These are phyloP conservation scores for Alternaria panax DNA, from an alignment of 2,329 filamentous ascomycete species.

Conservation along the genomic window DNA sequence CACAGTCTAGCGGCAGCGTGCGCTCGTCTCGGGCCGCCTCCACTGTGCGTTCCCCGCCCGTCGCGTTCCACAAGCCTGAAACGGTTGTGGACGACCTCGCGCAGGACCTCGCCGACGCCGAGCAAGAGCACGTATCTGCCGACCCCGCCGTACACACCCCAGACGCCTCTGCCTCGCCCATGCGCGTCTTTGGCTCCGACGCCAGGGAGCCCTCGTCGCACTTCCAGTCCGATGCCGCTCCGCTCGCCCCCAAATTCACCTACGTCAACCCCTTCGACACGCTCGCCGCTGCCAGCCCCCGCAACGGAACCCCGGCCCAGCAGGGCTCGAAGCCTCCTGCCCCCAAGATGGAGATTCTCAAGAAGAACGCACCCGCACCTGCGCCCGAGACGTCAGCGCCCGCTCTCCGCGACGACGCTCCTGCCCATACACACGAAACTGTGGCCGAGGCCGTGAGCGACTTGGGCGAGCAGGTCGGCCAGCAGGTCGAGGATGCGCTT, in stretches of 20 bases:
- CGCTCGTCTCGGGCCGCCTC: slow-evolving; percentile 36
- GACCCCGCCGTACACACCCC: slow-evolving; percentile 35
- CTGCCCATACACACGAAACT: slow-evolving; percentile 60
- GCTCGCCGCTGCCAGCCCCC: slow-evolving; percentile 70
- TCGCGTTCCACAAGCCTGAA: slow-evolving; percentile 49
- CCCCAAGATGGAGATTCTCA: slow-evolving; percentile 56
- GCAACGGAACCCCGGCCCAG: slow-evolving; percentile 54
- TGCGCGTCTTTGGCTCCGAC: slow-evolving; percentile 47
- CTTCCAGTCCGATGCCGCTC: slow-evolving; percentile 38
- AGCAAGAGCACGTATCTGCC: slow-evolving; percentile 49
- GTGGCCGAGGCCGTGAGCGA: slow-evolving; percentile 74
- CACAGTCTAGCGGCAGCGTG: slow-evolving; percentile 36
- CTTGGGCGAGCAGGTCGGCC: slow-evolving; percentile 66
- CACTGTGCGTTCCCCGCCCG: slow-evolving; percentile 39
- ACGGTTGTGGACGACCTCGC: slow-evolving; percentile 55
- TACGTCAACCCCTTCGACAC: slow-evolving; percentile 78
- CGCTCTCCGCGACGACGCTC: slow-evolving; percentile 27
- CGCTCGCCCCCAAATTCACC: slow-evolving; percentile 63
- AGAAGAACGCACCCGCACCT: slow-evolving; percentile 53
- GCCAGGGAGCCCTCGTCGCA: too few species aligned
- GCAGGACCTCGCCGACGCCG: slow-evolving; percentile 55
- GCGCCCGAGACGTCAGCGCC: slow-evolving; percentile 44
- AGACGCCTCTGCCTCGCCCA: slow-evolving; percentile 38
- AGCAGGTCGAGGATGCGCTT: slow-evolving; percentile 71
- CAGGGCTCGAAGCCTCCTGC: slow-evolving; percentile 30